Percentiles rank a stretch among this genome's conserved stretches.
Conservation (phyloP, 192 early-diverging fungal species). For the Coemansia sp. region DNA sequence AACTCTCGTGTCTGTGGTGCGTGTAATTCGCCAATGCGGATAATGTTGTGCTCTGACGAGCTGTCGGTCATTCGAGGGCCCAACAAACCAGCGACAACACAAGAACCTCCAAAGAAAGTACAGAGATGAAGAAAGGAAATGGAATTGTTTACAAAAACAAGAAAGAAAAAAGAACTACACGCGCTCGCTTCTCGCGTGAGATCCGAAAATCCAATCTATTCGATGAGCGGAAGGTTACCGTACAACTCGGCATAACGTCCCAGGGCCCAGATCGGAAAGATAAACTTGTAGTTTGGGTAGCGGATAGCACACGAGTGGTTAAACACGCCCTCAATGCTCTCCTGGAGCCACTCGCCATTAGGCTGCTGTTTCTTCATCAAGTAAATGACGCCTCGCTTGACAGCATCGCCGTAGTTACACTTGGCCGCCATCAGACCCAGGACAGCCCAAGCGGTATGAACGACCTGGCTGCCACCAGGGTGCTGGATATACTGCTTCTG, state of each 20-base stretch:
- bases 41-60: constrained; percentile 23
- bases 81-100: not conserved
- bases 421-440: constrained; percentile 88
- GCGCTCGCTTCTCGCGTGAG: not conserved
- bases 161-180: not conserved
- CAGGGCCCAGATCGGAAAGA: constrained; percentile 91
- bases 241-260: constrained; percentile 78
- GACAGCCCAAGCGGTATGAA: constrained; percentile 87
- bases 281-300: constrained; percentile 94
- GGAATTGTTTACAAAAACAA: not conserved
- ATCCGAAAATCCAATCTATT: constrained; percentile 1
- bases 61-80: constrained; percentile 23
- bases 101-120: not conserved
- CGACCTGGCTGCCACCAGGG: constrained; percentile 78
- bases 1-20: constrained; percentile 1
- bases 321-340: constrained; percentile 97
- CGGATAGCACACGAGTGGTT: constrained; percentile 86
- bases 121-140: not conserved
- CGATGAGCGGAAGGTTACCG: constrained; percentile 58
- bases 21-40: constrained; percentile 12
- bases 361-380: constrained; percentile 84
- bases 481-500: constrained; percentile 46
- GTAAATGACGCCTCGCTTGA: constrained; percentile 66
- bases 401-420: constrained; percentile 71
- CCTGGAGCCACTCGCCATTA: constrained; percentile 96